Percentiles rank a stretch among this genome's conserved stretches.
Conservation (phyloP, 2,329 filamentous ascomycete species). For the Sclerotiophoma versabilis region DNA sequence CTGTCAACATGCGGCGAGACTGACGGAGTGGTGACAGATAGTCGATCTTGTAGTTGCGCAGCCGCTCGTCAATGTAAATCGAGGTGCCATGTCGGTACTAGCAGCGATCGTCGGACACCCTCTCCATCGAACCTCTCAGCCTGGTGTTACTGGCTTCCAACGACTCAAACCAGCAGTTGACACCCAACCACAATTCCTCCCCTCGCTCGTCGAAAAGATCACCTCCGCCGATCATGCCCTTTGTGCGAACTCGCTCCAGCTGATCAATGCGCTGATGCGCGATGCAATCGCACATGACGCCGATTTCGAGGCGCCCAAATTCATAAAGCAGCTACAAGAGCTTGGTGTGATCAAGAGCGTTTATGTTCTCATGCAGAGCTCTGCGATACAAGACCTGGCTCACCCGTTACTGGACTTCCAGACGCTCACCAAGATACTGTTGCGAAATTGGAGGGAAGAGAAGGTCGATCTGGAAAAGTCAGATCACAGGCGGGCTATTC, state of each 20-base stretch:
- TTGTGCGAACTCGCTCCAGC: constrained; percentile 91
- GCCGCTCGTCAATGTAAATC: constrained; percentile 94
- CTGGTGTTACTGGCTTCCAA: constrained; percentile 82
- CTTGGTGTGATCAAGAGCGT: constrained; percentile 91
- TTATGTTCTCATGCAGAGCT: constrained; percentile 91
- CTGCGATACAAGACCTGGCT: constrained; percentile 86
- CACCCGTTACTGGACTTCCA: constrained; percentile 94
- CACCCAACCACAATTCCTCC: constrained; percentile 90
- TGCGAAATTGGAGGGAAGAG: constrained; percentile 88
- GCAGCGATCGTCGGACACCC: constrained; percentile 92
- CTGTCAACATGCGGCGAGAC: neutral
- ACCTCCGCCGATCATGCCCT: constrained; percentile 94
- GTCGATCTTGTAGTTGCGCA: constrained; percentile 94
- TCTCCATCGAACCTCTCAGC: constrained; percentile 61
- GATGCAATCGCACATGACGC: constrained; percentile 83
- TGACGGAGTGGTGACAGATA: constrained; percentile 57
- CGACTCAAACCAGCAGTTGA: constrained; percentile 91
- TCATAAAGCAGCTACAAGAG: constrained; percentile 93
- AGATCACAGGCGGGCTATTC: constrained; percentile 87
- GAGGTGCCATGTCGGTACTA: constrained; percentile 95
- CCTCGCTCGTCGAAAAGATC: constrained; percentile 89
- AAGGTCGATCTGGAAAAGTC: constrained; percentile 83
- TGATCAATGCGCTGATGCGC: constrained; percentile 93
- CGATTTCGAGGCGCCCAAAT: constrained; percentile 89
- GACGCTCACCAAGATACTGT: constrained; percentile 82